These are phyloP conservation scores for Paralagenidium karlingii DNA, from an alignment of 352 stramenopile species.

Conservation along the genomic window DNA sequence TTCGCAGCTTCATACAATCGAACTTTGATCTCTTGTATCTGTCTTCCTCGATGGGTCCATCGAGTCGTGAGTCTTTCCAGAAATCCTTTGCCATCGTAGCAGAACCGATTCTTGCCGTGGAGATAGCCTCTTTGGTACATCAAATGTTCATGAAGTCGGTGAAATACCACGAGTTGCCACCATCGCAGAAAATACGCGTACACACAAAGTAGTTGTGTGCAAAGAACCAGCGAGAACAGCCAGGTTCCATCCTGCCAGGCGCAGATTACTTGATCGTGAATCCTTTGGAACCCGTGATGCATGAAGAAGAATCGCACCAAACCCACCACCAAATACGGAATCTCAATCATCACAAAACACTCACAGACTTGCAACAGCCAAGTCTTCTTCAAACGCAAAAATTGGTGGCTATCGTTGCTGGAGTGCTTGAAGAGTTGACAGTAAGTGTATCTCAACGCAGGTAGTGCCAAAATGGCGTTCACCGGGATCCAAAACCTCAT, in stretches of 20 bases:
- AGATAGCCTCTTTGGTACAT: slow-evolving; percentile 58
- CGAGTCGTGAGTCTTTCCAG: too few species aligned
- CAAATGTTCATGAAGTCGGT: slow-evolving; percentile 65
- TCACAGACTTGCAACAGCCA: slow-evolving; percentile 60
- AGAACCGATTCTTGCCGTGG: slow-evolving; percentile 41
- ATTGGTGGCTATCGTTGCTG: too few species aligned
- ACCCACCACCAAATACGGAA: slow-evolving; percentile 60
- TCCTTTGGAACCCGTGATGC: slow-evolving; percentile 5
- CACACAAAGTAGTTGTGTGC: slow-evolving; percentile 33
- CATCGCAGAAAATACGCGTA: slow-evolving; percentile 49
- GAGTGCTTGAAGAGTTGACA: too few species aligned
- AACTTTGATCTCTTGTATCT: slow-evolving; percentile 32
- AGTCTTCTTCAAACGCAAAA: too few species aligned
- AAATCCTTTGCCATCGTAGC: too few species aligned
- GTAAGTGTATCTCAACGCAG: too few species aligned
- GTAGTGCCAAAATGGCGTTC: too few species aligned
- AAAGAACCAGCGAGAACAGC: slow-evolving; percentile 22
- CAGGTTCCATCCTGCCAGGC: slow-evolving; percentile 15
- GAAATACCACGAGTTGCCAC: slow-evolving; percentile 71
- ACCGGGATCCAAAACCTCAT: too few species aligned
- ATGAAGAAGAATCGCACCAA: too few species aligned
- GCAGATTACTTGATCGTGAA: slow-evolving; percentile 7
- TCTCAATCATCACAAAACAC: slow-evolving; percentile 62
- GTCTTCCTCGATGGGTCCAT: too few species aligned
- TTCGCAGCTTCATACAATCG: slow-evolving; percentile 55